These are phyloP conservation scores for Scenedesmus sp. DNA, from an alignment of 163 green algal genomes.

Conservation along the genomic window DNA sequence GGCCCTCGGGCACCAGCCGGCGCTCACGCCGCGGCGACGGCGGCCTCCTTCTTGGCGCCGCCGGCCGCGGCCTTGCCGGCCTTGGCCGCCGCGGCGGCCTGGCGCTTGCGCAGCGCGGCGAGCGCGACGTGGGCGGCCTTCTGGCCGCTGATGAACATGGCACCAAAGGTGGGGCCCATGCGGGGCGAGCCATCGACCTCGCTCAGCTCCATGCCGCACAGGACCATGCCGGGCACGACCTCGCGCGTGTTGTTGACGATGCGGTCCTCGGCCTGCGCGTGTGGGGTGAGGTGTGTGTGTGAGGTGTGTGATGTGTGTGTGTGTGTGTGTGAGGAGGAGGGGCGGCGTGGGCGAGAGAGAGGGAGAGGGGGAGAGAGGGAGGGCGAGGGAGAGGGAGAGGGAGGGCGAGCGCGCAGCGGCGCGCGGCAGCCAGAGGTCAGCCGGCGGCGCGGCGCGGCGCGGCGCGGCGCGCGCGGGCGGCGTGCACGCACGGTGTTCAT, in stretches of 20 bases:
- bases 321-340: too few species aligned
- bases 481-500: slow-evolving; percentile 91
- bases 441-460: too few species aligned
- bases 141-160: slow-evolving; percentile 92
- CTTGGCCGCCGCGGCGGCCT: slow-evolving; percentile 41
- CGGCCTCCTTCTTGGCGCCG: slow-evolving; percentile 11
- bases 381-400: too few species aligned
- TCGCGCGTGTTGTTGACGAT: slow-evolving; percentile 92
- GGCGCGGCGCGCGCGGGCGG: too few species aligned
- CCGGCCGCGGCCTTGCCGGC: background rate
- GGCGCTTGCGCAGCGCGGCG: slow-evolving; percentile 67
- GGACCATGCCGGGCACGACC: slow-evolving; percentile 95
- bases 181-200: slow-evolving; percentile 86
- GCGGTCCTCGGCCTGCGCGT: slow-evolving; percentile 77
- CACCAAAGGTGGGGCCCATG: slow-evolving; percentile 97
- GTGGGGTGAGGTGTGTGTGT: too few species aligned
- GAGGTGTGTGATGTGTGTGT: too few species aligned
- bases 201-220: slow-evolving; percentile 94
- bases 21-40: too few species aligned
- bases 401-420: background rate
- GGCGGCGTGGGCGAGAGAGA: too few species aligned
- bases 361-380: too few species aligned
- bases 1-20: background rate
- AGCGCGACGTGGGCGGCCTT: slow-evolving; percentile 90
- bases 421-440: background rate